Evolutionary conservation across 495 filamentous ascomycete species (phyloP).

Genomic region (Rhypophila decipiens): DNA sequence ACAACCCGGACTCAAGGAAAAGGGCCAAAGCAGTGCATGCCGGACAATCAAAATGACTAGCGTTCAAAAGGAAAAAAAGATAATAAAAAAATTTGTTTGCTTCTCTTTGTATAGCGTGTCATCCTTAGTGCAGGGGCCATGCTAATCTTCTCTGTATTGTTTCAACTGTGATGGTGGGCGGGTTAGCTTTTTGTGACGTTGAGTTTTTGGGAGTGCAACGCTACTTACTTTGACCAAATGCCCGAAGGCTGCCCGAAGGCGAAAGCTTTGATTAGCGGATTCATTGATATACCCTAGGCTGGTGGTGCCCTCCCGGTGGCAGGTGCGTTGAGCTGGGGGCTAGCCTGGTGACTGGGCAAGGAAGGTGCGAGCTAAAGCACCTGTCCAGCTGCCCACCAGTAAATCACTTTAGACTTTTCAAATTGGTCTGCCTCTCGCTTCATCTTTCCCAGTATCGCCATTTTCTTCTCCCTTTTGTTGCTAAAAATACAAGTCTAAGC

Average conservation of each 20-base stretch:
- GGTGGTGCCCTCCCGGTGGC: too few species aligned
- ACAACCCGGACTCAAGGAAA: neutral
- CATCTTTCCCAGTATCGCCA: too few species aligned
- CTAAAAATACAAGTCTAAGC: too few species aligned
- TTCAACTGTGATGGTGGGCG: constrained; percentile 19
- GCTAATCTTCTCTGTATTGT: constrained; percentile 81
- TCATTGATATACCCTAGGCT: constrained; percentile 1
- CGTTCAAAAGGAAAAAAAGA: constrained; percentile 1
- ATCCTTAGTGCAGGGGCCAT: constrained; percentile 99
- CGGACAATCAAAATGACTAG: neutral
- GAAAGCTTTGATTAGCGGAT: neutral
- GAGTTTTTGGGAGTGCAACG: constrained; percentile 8
- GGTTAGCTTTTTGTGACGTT: neutral
- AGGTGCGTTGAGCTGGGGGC: too few species aligned
- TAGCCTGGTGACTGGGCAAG: too few species aligned
- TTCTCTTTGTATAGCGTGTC: constrained; percentile 97
- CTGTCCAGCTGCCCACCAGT: too few species aligned
- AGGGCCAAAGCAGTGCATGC: neutral
- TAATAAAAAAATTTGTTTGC: constrained; percentile 43
- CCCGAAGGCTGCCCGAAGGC: constrained; percentile 23
- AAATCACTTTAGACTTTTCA: too few species aligned
- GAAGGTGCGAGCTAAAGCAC: too few species aligned
- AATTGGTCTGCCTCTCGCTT: too few species aligned
- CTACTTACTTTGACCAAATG: constrained; percentile 30
- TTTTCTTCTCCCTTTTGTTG: too few species aligned